Percentiles rank a stretch among this genome's conserved stretches.
Conservation (phyloP, 371 early-diverging fungal genomes). For the Lichtheimia corymbifera region DNA sequence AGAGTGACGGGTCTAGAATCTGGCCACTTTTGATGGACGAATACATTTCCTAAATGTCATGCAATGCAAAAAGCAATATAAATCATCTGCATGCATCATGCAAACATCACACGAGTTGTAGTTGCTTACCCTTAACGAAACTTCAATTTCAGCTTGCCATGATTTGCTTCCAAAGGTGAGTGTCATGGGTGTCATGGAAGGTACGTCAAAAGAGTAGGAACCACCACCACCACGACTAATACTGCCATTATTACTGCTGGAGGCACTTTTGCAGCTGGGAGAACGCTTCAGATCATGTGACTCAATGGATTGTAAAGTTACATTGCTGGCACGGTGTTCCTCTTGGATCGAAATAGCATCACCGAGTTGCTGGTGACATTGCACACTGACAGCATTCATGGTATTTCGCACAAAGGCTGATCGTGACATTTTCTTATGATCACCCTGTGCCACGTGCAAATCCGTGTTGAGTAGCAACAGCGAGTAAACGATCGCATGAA, state of each 20-base stretch:
- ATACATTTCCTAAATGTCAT: slow-evolving; percentile 57
- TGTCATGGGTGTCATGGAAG: slow-evolving; percentile 10
- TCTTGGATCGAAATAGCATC: slow-evolving; percentile 3
- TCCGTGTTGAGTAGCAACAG: slow-evolving; percentile 91
- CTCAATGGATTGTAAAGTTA: slow-evolving; percentile 17
- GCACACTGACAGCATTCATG: slow-evolving; percentile 51
- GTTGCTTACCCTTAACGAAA: slow-evolving; percentile 29
- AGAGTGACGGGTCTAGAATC: slow-evolving; percentile 52
- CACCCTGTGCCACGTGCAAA: slow-evolving; percentile 81
- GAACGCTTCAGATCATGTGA: slow-evolving; percentile 16
- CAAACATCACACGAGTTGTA: too few relatives aligned
- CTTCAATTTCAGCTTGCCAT: slow-evolving; percentile 45
- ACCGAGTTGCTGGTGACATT: slow-evolving; percentile 20
- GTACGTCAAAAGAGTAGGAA: slow-evolving; percentile 10
- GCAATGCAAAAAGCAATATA: not conserved
- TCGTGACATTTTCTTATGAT: slow-evolving; percentile 61
- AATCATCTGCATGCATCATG: too few relatives aligned
- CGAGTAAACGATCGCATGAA: slow-evolving; percentile 87
- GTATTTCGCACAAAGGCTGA: slow-evolving; percentile 67
- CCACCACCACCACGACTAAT: not conserved
- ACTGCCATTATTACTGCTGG: slow-evolving; percentile 15
- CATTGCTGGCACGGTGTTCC: slow-evolving; percentile 16
- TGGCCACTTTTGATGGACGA: slow-evolving; percentile 60
- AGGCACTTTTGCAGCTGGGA: slow-evolving; percentile 15
- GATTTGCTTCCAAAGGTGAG: slow-evolving; percentile 13